phyloP scores from a whole-genome alignment of 805 yeast genomes.

The Gaillardinia entomophila region DNA sequence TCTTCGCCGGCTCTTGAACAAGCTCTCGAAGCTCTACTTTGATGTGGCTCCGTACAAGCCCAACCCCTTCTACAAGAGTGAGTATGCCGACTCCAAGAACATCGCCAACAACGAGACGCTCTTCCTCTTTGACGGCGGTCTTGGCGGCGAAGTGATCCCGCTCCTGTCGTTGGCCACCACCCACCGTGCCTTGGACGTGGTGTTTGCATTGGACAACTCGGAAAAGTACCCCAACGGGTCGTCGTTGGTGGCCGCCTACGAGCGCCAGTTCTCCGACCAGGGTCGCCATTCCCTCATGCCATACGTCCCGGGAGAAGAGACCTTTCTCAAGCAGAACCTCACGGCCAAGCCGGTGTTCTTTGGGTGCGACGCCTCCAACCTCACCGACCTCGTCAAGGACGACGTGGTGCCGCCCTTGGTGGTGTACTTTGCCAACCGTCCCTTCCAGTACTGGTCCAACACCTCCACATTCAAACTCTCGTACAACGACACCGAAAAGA shows the following conservation, averaged over 20 bases:
- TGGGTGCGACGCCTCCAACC: constrained; percentile 68
- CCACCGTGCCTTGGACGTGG: constrained; percentile 30
- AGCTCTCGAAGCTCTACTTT: constrained; percentile 16
- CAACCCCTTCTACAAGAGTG: constrained; percentile 30
- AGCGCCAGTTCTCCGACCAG: constrained; percentile 30
- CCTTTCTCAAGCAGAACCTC: constrained; percentile 56
- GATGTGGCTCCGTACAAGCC: constrained; percentile 33
- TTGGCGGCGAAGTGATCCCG: constrained; percentile 32
- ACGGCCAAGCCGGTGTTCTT: constrained; percentile 73
- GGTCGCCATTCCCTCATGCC: constrained; percentile 68
- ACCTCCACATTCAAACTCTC: constrained; percentile 67
- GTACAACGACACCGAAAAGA: constrained; percentile 52
- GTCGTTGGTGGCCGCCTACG: constrained; percentile 25
- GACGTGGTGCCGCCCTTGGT: constrained; percentile 60
- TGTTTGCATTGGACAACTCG: constrained; percentile 31
- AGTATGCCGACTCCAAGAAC: constrained; percentile 20
- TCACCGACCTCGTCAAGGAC: constrained; percentile 45
- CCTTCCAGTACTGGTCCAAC: constrained; percentile 60
- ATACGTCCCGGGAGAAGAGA: constrained; percentile 64
- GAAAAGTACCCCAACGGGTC: constrained; percentile 32
- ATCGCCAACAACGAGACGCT: constrained; percentile 23
- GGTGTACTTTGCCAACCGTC: constrained; percentile 72
- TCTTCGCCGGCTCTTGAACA: constrained; percentile 16
- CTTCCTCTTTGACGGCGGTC: constrained; percentile 35
- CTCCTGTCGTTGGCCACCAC: constrained; percentile 26